Base-by-base conservation (phyloP, 1,139 yeast genomes). In the Groenewaldozyma sp. region DNA sequence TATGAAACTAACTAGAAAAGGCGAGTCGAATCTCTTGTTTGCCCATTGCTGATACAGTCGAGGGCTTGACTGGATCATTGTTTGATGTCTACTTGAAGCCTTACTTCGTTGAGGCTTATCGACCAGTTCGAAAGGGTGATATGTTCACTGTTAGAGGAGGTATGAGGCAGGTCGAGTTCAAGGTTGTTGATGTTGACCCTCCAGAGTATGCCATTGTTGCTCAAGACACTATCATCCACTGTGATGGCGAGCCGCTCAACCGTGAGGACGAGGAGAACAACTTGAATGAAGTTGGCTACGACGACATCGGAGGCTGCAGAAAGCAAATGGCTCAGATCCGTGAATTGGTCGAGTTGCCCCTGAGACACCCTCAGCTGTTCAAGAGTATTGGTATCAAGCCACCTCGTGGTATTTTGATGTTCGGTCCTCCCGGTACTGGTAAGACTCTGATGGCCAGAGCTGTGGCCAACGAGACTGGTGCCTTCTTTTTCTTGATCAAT, bases 391-490 rank as follows among this genome's bases (percentile, higher is more conserved):
- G 97, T 74, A 88, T 88, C 60, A 88, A 88, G 64, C 97, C 97
- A 27, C 97, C 97, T 45, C 82, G 84, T 63, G 97, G 97, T 68
- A 81, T 91, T 47, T 74, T 88, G 59, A 87, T 88, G 96, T 91
- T 81, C 60, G 97, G 97, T 56, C 97, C 97, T 40, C 97, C 97
- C 29, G 96, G 96, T 74, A 87, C 96, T 17, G 96, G 96, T 79
- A 87, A 87, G 65, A 87, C 96, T n/a, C 73, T 91, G 52, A 88
- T 91, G 95, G 99, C 99, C 2, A 79, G 98, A 62, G 99, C 98
- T 9, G 98, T 91, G 40, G 99, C 99, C 37, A 91, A 91, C 56
- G 99, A 91, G 67, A 91, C 98, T 22, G 98, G 98, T 58, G 99
- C 98, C 1, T 91, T 91, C 64, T 91, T 91, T 76, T 91, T 91